phyloP scores from a whole-genome alignment of 208 protist genomes.

The Acanthamoeba healyi region DNA sequence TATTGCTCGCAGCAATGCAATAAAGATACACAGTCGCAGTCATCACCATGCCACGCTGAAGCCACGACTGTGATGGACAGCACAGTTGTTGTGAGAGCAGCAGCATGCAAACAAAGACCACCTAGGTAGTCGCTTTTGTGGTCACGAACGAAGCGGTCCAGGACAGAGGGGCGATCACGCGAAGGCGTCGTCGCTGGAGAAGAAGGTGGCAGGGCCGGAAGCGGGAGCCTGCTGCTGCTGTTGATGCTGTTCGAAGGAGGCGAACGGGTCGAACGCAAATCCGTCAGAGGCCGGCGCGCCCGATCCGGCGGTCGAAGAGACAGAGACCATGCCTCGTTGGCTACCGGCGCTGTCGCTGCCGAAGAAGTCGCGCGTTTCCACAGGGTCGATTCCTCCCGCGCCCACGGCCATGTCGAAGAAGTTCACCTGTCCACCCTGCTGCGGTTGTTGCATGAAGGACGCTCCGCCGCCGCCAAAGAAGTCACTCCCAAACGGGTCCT shows the following conservation, averaged over 20 bases:
- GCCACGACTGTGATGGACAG: too few relatives aligned
- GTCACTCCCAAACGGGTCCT: background rate
- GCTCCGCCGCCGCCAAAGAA: background rate
- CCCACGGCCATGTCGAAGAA: constrained; percentile 1
- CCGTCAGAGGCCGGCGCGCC: background rate
- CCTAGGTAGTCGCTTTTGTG: too few relatives aligned
- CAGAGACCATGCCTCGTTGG: background rate
- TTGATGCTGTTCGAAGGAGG: background rate
- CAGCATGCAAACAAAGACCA: too few relatives aligned
- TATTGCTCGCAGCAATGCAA: too few relatives aligned
- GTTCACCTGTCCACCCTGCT: background rate
- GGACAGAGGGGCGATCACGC: too few relatives aligned
- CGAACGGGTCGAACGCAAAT: background rate
- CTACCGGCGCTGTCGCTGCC: background rate
- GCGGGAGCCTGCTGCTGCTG: background rate
- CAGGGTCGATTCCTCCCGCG: background rate
- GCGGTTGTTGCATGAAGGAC: background rate
- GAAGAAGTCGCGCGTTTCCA: constrained; percentile 2
- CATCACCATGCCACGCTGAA: too few relatives aligned
- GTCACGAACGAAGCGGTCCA: too few relatives aligned
- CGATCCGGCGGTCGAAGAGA: background rate
- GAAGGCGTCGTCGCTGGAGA: background rate
- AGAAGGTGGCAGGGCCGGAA: background rate
- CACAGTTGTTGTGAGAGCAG: too few relatives aligned
- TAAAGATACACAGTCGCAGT: too few relatives aligned